These are phyloP conservation scores for Rhododendron williamsianum DNA, from an alignment of 148 eudicot genomes.

Conservation along the genomic window DNA sequence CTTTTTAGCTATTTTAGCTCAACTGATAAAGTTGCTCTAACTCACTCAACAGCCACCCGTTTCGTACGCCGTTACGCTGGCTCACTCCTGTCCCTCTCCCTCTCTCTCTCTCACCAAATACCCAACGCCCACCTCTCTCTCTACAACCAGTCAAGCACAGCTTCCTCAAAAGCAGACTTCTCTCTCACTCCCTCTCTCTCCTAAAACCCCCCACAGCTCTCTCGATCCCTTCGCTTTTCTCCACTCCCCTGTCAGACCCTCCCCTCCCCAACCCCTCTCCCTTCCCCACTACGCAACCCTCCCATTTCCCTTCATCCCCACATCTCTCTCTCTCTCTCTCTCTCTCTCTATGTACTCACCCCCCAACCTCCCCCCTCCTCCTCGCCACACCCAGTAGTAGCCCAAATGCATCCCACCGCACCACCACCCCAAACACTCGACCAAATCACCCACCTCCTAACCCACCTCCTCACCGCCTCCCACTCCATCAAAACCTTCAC, in stretches of 20 bases:
- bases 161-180: conserved; percentile 5
- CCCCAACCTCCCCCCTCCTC: neutral
- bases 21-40: too few species aligned
- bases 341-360: neutral
- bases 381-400: neutral
- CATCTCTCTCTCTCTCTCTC: neutral
- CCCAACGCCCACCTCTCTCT: neutral
- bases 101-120: neutral
- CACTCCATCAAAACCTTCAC: conserved; percentile 47
- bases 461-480: conserved; percentile 36
- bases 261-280: neutral
- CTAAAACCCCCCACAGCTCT: conserved; percentile 14
- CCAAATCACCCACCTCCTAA: conserved; percentile 27
- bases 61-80: neutral
- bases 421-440: conserved; percentile 27
- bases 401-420: conserved; percentile 31
- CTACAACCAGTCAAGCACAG: neutral
- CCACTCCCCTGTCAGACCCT: conserved; percentile 6
- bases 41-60: neutral
- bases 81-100: too few species aligned
- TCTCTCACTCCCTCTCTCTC: neutral
- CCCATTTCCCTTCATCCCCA: neutral
- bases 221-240: conserved; percentile 19
- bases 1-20: too few species aligned
- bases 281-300: conserved; percentile 13